Conservation (phyloP, 495 filamentous ascomycete genomes). For the Penicillium salamii region DNA sequence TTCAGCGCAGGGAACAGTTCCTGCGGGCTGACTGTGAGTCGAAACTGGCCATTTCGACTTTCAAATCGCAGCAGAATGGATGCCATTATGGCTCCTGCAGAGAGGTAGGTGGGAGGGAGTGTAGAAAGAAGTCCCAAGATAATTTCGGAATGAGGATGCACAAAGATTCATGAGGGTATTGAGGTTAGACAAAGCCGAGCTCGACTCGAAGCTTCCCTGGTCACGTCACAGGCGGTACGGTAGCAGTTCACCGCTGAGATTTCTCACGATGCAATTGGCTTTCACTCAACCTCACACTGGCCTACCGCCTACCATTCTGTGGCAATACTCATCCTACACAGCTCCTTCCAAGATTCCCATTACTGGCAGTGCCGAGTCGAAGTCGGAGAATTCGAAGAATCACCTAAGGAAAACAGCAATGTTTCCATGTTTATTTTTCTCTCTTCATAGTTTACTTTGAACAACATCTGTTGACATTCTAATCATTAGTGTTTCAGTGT, state of each 20-base stretch:
- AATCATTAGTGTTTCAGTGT: no score
- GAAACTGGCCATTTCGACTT: slow-evolving; percentile 56
- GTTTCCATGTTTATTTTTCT: no score
- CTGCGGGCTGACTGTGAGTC: slow-evolving; percentile 45
- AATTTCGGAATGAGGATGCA: not conserved
- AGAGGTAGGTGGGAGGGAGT: not conserved
- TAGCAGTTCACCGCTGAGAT: not conserved
- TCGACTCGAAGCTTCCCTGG: slow-evolving; percentile 14
- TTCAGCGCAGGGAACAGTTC: slow-evolving; percentile 46
- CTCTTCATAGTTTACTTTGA: no score
- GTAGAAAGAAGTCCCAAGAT: not conserved
- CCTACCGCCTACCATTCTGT: no score
- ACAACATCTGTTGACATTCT: no score
- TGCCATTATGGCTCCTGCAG: slow-evolving; percentile 30
- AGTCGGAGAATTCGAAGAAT: no score
- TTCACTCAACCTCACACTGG: no score
- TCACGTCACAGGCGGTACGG: slow-evolving; percentile 28
- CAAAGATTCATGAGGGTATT: not conserved
- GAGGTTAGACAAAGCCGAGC: slow-evolving; percentile 1
- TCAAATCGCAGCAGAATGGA: slow-evolving; percentile 52
- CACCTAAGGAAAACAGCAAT: no score
- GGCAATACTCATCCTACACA: no score
- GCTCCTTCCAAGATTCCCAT: no score
- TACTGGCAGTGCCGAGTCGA: no score
- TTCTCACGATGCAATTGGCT: no score